Evolutionary conservation across 2,329 filamentous ascomycete genomes (phyloP).

Genomic region (Verticillium dahliae): DNA sequence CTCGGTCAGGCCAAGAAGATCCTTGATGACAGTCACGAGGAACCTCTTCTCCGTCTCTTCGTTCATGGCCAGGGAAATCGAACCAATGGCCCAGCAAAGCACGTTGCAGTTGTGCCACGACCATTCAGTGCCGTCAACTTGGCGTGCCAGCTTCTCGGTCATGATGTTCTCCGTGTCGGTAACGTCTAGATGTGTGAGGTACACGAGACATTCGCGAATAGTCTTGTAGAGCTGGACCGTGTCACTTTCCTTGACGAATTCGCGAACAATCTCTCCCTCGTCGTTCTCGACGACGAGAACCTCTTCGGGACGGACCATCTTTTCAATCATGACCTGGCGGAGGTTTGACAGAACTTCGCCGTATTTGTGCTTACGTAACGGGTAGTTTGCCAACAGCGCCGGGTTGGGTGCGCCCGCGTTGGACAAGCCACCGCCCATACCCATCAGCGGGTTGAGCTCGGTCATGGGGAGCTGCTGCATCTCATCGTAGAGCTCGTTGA

Average conservation of each 20-base stretch:
- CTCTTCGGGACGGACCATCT: slow-evolving; percentile 98
- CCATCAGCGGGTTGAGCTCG: slow-evolving; percentile 84
- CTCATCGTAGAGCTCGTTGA: slow-evolving; percentile 96
- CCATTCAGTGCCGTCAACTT: slow-evolving; percentile 95
- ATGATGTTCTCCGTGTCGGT: slow-evolving; percentile 98
- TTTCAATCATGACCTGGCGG: slow-evolving; percentile 97
- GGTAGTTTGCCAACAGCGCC: slow-evolving; percentile 77
- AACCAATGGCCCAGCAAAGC: slow-evolving; percentile 97
- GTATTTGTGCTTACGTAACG: slow-evolving; percentile 96
- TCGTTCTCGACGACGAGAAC: slow-evolving; percentile 99
- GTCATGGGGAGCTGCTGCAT: slow-evolving; percentile 95
- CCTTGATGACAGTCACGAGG: slow-evolving; percentile 97
- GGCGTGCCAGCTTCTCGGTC: slow-evolving; percentile 94
- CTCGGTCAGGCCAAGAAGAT: slow-evolving; percentile 90
- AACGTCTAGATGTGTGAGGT: slow-evolving; percentile 94
- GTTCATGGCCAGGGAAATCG: slow-evolving; percentile 98
- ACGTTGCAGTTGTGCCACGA: slow-evolving; percentile 99
- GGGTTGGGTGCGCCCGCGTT: slow-evolving; percentile 83
- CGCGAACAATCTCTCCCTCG: slow-evolving; percentile 95
- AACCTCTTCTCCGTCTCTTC: slow-evolving; percentile 99
- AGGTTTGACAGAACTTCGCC: slow-evolving; percentile 89
- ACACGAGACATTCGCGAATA: slow-evolving; percentile 92
- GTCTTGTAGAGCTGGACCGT: slow-evolving; percentile 99
- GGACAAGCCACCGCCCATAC: slow-evolving; percentile 64
- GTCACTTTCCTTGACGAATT: slow-evolving; percentile 98